These are phyloP conservation scores for Fallopia convolvulus DNA, from an alignment of 148 eudicot species.

Conservation along the genomic window DNA sequence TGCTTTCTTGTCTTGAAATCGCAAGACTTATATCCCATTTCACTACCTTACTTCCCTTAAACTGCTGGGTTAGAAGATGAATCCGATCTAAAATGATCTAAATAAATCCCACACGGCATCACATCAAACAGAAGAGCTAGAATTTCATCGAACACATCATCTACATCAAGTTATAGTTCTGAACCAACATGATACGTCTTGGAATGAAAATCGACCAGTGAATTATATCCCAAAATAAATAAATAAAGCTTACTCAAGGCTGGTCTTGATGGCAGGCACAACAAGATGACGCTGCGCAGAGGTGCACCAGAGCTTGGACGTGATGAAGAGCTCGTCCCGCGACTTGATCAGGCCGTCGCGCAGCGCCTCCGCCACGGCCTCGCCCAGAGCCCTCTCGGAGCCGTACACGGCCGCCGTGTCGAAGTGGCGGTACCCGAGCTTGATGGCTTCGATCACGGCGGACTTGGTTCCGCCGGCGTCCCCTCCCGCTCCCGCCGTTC, in stretches of 20 bases:
- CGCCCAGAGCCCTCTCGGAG: constrained; percentile 34
- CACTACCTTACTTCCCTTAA: not conserved
- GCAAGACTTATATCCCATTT: too few relatives aligned
- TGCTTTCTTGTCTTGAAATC: too few relatives aligned
- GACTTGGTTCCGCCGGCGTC: constrained; percentile 11
- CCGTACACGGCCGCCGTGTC: constrained; percentile 29
- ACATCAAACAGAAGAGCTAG: not conserved
- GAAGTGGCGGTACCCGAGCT: constrained; percentile 31
- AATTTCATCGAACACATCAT: not conserved
- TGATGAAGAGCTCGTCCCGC: constrained; percentile 39
- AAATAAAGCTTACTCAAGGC: constrained; percentile 30
- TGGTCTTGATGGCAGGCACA: constrained; percentile 27
- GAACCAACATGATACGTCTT: not conserved
- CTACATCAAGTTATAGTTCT: not conserved
- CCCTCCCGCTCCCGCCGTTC: constrained; percentile 9
- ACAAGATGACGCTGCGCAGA: constrained; percentile 32
- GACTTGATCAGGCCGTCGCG: constrained; percentile 27
- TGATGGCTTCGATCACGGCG: constrained; percentile 22
- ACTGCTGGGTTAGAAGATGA: not conserved
- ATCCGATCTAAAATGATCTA: too few relatives aligned
- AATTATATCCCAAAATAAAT: not conserved
- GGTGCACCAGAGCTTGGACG: constrained; percentile 49
- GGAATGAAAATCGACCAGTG: not conserved
- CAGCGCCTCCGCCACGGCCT: constrained; percentile 35
- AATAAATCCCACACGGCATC: not conserved